Conservation (phyloP, 163 green algal species). For the Dunaliella salina region DNA sequence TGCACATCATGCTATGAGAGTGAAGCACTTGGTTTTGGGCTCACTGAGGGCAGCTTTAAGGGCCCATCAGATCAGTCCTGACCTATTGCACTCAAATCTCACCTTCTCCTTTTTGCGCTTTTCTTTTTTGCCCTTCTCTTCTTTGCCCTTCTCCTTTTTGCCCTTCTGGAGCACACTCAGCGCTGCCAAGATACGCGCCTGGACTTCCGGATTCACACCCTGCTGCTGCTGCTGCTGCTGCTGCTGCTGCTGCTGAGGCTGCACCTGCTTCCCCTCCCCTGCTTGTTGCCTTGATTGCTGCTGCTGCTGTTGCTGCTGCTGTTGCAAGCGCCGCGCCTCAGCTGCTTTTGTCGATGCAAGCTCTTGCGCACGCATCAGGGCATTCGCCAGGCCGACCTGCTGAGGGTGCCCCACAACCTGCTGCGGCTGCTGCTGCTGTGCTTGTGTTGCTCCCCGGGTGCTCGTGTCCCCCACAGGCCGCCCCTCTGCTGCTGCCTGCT, state of each 20-base stretch:
- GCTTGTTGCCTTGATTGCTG: conserved; percentile 4
- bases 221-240: not conserved
- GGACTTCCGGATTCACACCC: conserved; percentile 31
- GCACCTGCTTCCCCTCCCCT: not conserved
- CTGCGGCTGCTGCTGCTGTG: not conserved
- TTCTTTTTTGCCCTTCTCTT: conserved; percentile 31
- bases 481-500: not conserved
- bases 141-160: conserved; percentile 33
- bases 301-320: conserved; percentile 19
- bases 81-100: conserved; percentile 3
- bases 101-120: conserved; percentile 27
- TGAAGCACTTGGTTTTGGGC: not conserved
- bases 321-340: conserved; percentile 22
- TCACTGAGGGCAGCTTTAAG: not conserved
- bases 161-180: conserved; percentile 36
- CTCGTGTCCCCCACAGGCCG: not conserved
- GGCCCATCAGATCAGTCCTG: not conserved
- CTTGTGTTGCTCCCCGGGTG: not conserved
- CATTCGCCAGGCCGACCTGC: conserved; percentile 9
- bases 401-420: conserved; percentile 6
- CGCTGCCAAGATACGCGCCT: conserved; percentile 48
- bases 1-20: not conserved
- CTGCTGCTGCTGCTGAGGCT: not conserved
- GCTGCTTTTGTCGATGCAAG: conserved; percentile 16
- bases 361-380: conserved; percentile 26